Base-by-base conservation (phyloP, 169 alveolate genomes). In the Eimeria nieschulzi region DNA sequence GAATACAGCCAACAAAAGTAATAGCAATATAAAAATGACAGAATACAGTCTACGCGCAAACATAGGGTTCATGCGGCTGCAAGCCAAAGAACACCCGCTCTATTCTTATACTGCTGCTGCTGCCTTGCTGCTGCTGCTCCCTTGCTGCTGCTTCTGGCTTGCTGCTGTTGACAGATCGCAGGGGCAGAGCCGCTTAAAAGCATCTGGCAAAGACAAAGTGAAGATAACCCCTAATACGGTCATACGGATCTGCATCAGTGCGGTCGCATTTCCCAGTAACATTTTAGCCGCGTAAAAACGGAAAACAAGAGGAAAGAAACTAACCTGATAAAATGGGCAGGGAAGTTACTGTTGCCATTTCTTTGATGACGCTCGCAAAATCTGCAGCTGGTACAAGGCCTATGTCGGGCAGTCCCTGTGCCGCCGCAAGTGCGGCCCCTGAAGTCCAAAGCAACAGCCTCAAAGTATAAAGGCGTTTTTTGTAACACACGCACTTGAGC, bases 331-430 rank as follows among this genome's bases (percentile, higher is more conserved):
- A 76, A 33, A 90, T 39, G 0, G 93, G 93, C 23, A 90, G 93
- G 19, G 9, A n/a, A 19, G 93, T 26, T 9, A 76, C 93, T 5
- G 61, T 7, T n/a, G 83, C 9, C 66, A 80, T 63, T 54, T 90
- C 92, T 9, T 86, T 5, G 55, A 95, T 94, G 10, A 23, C 39
- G 2, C 76, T n/a, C 10, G 88, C 26, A 73, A 92, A 92, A 55
- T 71, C 76, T 0, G 90, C 93, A 26, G 87, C 83, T 2, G 80
- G 26, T 46, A 94, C 91, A 0, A 96, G 9, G 1, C 98, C 98
- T 33, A 96, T 95, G 93, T 97, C 98, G 0, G 98, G 98, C 25
- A 95, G 94, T 23, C 98, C 98, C 13, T 92, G 70, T 7, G 96
- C 79, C 53, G 97, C 98, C 21, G 96, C 86, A 10, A 97, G 93